Evolutionary conservation across 2,329 filamentous ascomycete species (phyloP), one percentile per base, ranked within the genome.

Genomic region (Exophiala mesophila): DNA sequence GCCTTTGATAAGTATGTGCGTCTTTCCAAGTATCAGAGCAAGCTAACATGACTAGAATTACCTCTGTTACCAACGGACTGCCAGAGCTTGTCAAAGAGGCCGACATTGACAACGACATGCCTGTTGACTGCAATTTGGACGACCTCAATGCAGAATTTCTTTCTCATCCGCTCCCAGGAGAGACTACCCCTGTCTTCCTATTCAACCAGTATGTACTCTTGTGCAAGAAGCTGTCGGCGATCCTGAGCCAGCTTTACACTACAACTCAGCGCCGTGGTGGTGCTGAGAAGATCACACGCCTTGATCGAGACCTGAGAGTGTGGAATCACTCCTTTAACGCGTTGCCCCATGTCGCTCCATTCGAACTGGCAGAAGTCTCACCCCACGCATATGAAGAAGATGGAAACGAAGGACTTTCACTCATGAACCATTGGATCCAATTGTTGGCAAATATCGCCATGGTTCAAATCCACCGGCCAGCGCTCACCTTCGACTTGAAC

Each of bases 1-100:
- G 6, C 12, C 9, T 34, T 34, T 34, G 32, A 34, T n/a, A 34
- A 34, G 32, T 34, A 34, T 18, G 32, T 34, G 29, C 29, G n/a
- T 5, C 29, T 7, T 13, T 13, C 5, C 7, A 13, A 16, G 5
- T 5, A 13, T 31, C 17, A n/a, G n/a, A n/a, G n/a, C n/a, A n/a
- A n/a, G n/a, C n/a, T n/a, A n/a, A n/a, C n/a, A n/a, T n/a, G n/a
- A n/a, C 15, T 6, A 34, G 32, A 18, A 34, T 34, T 18, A 34
- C 32, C 20, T 34, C 32, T 12, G 18, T 19, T 6, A 17, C 20
- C 4, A 13, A 34, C 20, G 32, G 32, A 15, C 32, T 34, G 7
- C 32, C 32, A 6, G 12, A 17, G 12, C 32, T 34, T 4, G 20
- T 34, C 17, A 18, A 17, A 6, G 32, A 34, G 10, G 20, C 32